Conservation (phyloP, 2,329 filamentous ascomycete species). For the Neofusicoccum sp. region DNA sequence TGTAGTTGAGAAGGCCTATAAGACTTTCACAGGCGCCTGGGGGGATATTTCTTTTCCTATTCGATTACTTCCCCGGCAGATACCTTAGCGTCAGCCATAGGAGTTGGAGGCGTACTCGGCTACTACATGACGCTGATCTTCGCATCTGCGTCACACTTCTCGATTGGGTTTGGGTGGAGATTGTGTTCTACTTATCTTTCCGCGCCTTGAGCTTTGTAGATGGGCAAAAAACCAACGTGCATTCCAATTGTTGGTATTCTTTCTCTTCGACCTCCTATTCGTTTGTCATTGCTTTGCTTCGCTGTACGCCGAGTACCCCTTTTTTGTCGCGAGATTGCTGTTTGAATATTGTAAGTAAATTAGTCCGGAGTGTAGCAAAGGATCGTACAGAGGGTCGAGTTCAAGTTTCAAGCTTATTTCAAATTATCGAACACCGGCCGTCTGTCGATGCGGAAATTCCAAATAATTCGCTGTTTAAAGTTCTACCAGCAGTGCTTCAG, state of each 20-base stretch:
- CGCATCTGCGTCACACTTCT: background rate
- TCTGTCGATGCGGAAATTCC: background rate
- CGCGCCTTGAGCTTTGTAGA: background rate
- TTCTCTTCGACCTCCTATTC: background rate
- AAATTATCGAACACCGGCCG: background rate
- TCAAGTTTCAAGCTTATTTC: background rate
- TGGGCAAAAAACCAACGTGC: constrained; percentile 9
- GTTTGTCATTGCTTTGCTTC: background rate
- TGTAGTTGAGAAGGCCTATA: constrained; percentile 31
- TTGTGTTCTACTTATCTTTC: background rate
- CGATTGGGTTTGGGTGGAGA: background rate
- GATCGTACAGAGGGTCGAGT: constrained; percentile 1
- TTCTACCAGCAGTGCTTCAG: background rate
- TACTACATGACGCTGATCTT: constrained; percentile 3
- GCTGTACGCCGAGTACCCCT: constrained; percentile 9
- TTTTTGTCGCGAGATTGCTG: background rate
- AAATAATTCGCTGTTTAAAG: background rate
- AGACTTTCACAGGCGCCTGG: background rate
- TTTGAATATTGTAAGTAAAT: constrained; percentile 5
- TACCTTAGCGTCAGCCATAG: constrained; percentile 20
- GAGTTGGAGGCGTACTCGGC: constrained; percentile 20
- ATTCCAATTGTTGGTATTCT: background rate
- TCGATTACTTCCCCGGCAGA: constrained; percentile 14
- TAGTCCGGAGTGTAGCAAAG: background rate
- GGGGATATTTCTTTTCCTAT: background rate